Percentiles rank a stretch among this genome's conserved stretches.
Conservation (phyloP, 306 rosid genomes). For the Canavalia ensiformis region DNA sequence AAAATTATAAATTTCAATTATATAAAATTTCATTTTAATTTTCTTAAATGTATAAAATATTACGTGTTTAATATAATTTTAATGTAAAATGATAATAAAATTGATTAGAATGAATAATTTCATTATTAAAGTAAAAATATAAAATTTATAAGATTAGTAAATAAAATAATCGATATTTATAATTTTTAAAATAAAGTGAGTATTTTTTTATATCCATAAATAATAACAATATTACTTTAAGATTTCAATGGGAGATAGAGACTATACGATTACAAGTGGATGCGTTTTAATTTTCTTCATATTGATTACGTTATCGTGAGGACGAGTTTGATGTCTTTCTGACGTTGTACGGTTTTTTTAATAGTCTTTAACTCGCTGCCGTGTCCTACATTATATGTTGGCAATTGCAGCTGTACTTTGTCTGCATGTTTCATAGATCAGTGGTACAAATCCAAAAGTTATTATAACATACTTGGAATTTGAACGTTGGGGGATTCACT, state of each 20-base stretch:
- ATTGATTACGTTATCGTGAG: constrained; percentile 51
- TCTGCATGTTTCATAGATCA: not conserved
- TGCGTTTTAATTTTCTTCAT: constrained; percentile 31
- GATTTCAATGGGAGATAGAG: not conserved
- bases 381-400: constrained; percentile 24
- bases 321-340: constrained; percentile 33
- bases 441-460: not conserved
- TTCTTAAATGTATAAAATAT: too few species aligned
- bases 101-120: too few species aligned
- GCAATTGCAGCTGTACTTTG: not conserved
- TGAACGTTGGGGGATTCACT: not conserved
- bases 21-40: too few species aligned
- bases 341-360: constrained; percentile 4
- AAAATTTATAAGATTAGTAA: too few species aligned
- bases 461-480: too few species aligned
- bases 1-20: too few species aligned
- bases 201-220: not conserved
- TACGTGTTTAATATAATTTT: too few species aligned
- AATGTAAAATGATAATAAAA: too few species aligned
- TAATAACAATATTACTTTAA: not conserved
- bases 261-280: not conserved
- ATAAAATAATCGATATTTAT: too few species aligned
- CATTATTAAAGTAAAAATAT: too few species aligned
- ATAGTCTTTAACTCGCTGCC: constrained; percentile 1
- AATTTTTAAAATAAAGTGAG: too few species aligned